Conservation (phyloP, 306 rosid genomes). For the Sophora flavescens region DNA sequence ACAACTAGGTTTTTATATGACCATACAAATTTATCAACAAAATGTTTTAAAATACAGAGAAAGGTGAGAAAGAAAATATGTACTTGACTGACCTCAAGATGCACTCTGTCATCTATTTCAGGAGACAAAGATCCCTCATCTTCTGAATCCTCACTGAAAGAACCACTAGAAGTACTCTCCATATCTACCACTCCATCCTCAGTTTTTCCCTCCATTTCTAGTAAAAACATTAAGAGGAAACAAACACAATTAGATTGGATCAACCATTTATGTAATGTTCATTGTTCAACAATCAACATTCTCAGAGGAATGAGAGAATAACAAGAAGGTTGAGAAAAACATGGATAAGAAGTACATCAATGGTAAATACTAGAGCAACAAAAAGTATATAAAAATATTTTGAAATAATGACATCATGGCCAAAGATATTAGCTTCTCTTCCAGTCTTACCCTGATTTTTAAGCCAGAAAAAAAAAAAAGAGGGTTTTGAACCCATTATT, state of each 20-base stretch:
- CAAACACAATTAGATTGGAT: conserved; percentile 22
- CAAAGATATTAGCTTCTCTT: conserved; percentile 19
- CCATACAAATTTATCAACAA: conserved; percentile 11
- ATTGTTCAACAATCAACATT: conserved; percentile 24
- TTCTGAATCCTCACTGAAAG: conserved; percentile 71
- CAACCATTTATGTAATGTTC: not conserved
- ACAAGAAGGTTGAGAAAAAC: not conserved
- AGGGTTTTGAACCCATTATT: conserved; percentile 29
- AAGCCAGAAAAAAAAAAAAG: conserved; percentile 12
- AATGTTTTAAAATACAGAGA: not conserved
- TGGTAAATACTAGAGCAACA: conserved; percentile 10
- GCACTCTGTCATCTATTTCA: conserved; percentile 64
- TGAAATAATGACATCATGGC: not conserved
- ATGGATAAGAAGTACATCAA: not conserved
- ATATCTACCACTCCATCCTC: conserved; percentile 70
- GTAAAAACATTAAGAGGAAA: conserved; percentile 37
- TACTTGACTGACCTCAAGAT: conserved; percentile 61
- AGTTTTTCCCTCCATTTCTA: conserved; percentile 67
- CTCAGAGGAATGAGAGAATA: not conserved
- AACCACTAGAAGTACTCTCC: conserved; percentile 67
- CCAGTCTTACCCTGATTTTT: not conserved
- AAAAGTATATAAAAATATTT: not conserved
- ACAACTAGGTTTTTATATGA: conserved; percentile 1
- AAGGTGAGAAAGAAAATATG: conserved; percentile 8
- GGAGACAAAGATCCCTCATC: conserved; percentile 67